A percentile compares a stretch with the other conserved stretches of the same genome.
Conservation (phyloP, 228 moss, liverwort and hornwort species). For the Sphagnum magellanicum region DNA sequence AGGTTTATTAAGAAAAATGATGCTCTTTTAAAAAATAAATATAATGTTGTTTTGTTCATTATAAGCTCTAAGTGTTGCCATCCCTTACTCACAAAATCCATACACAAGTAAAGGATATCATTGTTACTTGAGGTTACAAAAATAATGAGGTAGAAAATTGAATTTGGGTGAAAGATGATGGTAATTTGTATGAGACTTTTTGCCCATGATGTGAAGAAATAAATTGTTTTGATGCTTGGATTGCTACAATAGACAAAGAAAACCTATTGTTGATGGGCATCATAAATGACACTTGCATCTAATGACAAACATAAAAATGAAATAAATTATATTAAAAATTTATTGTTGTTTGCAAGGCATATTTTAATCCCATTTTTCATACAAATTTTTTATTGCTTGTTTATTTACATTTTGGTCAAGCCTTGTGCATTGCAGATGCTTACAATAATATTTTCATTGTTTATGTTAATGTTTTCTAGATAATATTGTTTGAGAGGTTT, state of each 20-base stretch:
- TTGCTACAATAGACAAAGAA: conserved; percentile 30
- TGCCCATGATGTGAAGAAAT: conserved; percentile 30
- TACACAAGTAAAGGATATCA: conserved; percentile 3
- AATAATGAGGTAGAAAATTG: conserved; percentile 9
- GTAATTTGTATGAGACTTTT: conserved; percentile 42
- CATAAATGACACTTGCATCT: conserved; percentile 15
- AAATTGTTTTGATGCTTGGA: conserved; percentile 35
- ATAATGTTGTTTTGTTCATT: conserved; percentile 1
- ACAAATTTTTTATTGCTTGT: not conserved
- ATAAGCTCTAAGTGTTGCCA: conserved; percentile 10
- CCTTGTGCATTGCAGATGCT: not conserved
- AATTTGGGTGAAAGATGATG: conserved; percentile 51
- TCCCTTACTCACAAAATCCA: conserved; percentile 15
- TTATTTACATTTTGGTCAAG: not conserved
- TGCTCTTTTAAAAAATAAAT: not conserved
- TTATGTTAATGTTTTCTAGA: conserved; percentile 7
- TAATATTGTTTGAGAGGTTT: conserved; percentile 18
- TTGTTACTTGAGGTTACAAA: conserved; percentile 6
- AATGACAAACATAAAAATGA: not conserved
- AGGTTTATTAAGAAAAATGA: not conserved
- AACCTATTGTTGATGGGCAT: conserved; percentile 39
- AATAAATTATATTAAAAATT: not conserved
- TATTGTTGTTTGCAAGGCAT: not conserved
- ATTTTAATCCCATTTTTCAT: not conserved
- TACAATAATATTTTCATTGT: not conserved